Evolutionary conservation across 2,329 filamentous ascomycete genomes (phyloP).

Genomic region (Xylariaceae sp.): DNA sequence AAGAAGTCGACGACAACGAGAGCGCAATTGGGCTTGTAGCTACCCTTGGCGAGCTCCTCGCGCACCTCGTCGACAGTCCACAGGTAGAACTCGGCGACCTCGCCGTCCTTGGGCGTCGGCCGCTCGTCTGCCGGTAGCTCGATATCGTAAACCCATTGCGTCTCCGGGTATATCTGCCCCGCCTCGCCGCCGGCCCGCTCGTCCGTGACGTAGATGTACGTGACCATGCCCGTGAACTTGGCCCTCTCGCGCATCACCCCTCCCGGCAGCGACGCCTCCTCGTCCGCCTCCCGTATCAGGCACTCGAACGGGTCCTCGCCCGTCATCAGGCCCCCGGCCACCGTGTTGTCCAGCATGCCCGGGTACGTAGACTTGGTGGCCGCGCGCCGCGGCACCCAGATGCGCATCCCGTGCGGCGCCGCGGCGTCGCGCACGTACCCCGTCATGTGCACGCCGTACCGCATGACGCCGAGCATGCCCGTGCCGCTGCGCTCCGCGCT

Average conservation of each 20-base stretch:
- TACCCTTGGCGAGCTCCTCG: conserved; percentile 69
- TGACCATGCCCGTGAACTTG: conserved; percentile 70
- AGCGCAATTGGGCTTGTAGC: conserved; percentile 94
- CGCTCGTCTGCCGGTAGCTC: conserved; percentile 71
- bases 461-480: conserved; percentile 75
- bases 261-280: conserved; percentile 84
- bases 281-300: conserved; percentile 82
- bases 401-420: conserved; percentile 63
- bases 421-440: conserved; percentile 65
- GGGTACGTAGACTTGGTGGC: conserved; percentile 84
- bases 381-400: conserved; percentile 85
- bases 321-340: conserved; percentile 81
- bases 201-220: conserved; percentile 84
- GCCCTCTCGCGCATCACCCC: conserved; percentile 67
- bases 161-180: conserved; percentile 85
- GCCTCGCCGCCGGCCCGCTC: conserved; percentile 78
- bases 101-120: conserved; percentile 81
- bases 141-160: conserved; percentile 90
- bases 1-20: conserved; percentile 89
- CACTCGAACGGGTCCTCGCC: conserved; percentile 82
- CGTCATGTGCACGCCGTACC: conserved; percentile 83
- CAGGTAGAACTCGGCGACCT: conserved; percentile 85
- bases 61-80: conserved; percentile 79
- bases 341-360: conserved; percentile 93
- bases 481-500: conserved; percentile 78